Evolutionary conservation across 2,329 filamentous ascomycete genomes (phyloP).

Genomic region (Lachnellula hyalina): DNA sequence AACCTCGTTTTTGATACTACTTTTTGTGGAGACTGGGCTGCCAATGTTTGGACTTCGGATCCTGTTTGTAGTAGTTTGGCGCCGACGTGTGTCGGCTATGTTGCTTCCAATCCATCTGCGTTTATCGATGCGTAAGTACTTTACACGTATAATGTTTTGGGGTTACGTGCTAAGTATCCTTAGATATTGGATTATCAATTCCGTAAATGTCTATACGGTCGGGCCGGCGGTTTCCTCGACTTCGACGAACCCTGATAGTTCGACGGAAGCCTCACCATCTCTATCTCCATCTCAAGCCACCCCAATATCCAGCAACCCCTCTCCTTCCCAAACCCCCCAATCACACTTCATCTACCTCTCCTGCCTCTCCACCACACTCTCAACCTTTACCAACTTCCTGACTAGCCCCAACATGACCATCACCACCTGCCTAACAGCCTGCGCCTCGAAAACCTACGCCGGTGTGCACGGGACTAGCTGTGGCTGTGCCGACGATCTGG

Average conservation of each 20-base stretch:
- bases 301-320: not conserved
- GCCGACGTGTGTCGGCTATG: constrained; percentile 7
- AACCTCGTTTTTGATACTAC: constrained; percentile 67
- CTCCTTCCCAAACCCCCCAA: not conserved
- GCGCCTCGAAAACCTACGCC: not conserved
- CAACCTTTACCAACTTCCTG: not conserved
- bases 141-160: not conserved
- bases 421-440: not conserved
- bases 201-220: constrained; percentile 1
- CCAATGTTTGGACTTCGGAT: constrained; percentile 5
- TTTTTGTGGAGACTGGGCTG: constrained; percentile 60
- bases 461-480: not conserved
- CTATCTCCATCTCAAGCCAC: not conserved
- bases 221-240: not conserved
- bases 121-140: constrained; percentile 10
- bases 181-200: constrained; percentile 7
- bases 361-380: not conserved
- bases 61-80: not conserved
- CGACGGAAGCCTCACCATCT: not conserved
- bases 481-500: not conserved
- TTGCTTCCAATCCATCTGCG: constrained; percentile 10
- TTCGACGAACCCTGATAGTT: not conserved
- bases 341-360: not conserved
- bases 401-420: not conserved
- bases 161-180: not conserved